Base-by-base conservation (phyloP, 768 basidiomycete species). In the Pulveroboletus sp. region DNA sequence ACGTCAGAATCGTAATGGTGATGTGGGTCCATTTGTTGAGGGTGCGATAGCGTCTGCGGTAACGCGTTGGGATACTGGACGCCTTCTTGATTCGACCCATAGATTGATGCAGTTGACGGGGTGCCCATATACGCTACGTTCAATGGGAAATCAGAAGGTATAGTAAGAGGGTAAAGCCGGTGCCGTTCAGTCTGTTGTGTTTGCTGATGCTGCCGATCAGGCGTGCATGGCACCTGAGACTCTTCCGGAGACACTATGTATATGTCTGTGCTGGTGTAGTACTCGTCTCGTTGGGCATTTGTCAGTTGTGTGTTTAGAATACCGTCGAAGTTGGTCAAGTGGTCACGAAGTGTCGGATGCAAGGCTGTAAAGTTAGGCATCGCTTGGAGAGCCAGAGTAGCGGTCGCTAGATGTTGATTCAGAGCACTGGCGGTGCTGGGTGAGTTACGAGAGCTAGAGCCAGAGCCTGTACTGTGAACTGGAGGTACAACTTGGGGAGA, bases 241-340 rank as follows among this genome's bases (percentile, higher is more conserved):
- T 3, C 48, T 30, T 63, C 65, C 13, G 38, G 13, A 18, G 52
- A 10, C 1, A 37, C n/a, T 50, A 56, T 55, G 28, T 54, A 46
- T 14, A 45, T 41, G 21, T 68, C 67, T 11, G 46, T 47, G 3
- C 65, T 60, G n/a, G 54, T 47, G 14, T 57, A 53, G 33, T 61
- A 59, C 28, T 63, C 55, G 9, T 70, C 69, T 13, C 51, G 57
- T 39, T 57, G 56, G 10, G 56, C 61, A 51, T 73, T 71, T 37
- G 73, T 68, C 14, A 82, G 73, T 60, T 80, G 81, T 11, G 71
- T 66, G 26, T 71, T 69, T 54, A 84, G 74, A 27, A 75, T 72
- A 0, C 76, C 80, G 9, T 82, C 79, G 55, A 84, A 83, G n/a
- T 64, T 69, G 48, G 73, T 70, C 54, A 82, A 70, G 43, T 84